A percentile compares a stretch with the other conserved stretches of the same genome.
These are phyloP conservation scores for Xylariaceae sp. DNA, from an alignment of 2,329 filamentous ascomycete genomes.

Conservation along the genomic window DNA sequence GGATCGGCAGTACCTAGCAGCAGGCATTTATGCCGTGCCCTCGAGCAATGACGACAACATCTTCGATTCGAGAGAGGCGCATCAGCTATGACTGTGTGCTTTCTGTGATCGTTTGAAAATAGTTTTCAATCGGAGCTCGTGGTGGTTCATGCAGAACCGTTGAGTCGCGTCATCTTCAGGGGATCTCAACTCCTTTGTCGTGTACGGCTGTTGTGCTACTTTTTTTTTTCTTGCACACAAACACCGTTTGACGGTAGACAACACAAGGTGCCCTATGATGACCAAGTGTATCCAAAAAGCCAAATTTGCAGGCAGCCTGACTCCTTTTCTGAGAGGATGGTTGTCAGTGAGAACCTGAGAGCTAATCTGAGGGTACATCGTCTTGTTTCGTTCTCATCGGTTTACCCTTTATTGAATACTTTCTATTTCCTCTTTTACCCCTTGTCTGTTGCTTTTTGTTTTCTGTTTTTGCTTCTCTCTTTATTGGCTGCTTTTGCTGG, in stretches of 20 bases:
- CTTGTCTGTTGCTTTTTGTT: not conserved
- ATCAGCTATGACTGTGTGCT: too few relatives aligned
- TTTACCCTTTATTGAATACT: too few relatives aligned
- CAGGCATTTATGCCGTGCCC: conserved; percentile 11
- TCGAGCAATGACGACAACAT: conserved; percentile 29
- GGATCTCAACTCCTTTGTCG: too few relatives aligned
- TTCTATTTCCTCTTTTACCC: too few relatives aligned
- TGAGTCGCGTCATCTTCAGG: conserved; percentile 19
- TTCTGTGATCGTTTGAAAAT: conserved; percentile 32
- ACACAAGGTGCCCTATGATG: conserved; percentile 44
- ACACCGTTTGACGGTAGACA: too few relatives aligned
- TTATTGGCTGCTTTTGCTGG: too few relatives aligned
- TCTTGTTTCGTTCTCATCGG: conserved; percentile 6
- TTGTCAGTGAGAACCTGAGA: conserved; percentile 54
- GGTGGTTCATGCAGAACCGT: conserved; percentile 22
- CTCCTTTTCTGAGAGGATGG: conserved; percentile 27
- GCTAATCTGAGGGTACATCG: conserved; percentile 50
- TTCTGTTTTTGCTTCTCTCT: not conserved
- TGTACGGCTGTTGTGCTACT: conserved; percentile 8
- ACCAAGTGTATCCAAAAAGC: conserved; percentile 51
- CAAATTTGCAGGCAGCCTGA: conserved; percentile 53
- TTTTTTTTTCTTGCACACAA: too few relatives aligned
- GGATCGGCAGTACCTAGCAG: conserved; percentile 12
- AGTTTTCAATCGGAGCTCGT: conserved; percentile 54
- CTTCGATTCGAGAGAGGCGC: conserved; percentile 20